Conservation (phyloP, 257 asterid genomes). For the Apocynum venetum region DNA sequence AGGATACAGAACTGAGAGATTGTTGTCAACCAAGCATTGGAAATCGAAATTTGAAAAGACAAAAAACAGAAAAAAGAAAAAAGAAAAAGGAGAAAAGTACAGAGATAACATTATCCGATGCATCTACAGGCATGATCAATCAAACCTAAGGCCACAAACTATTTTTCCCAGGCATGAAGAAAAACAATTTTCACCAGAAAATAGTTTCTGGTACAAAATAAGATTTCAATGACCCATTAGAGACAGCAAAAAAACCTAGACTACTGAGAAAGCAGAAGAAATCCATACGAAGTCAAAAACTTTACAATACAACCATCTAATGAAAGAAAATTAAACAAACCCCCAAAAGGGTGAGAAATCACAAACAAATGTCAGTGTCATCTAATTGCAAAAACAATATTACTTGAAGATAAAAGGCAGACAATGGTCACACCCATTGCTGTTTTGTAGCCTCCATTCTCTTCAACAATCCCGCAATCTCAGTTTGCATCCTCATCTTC, state of each 20-base stretch:
- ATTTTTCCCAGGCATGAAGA: background rate
- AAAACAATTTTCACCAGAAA: background rate
- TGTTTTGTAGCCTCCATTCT: conserved; percentile 91
- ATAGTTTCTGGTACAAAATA: background rate
- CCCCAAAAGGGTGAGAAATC: background rate
- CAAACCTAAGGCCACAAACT: background rate
- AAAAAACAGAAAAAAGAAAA: background rate
- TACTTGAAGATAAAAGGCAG: conserved; percentile 2
- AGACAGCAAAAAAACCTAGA: background rate
- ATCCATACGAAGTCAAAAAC: background rate
- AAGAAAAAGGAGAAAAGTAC: no score
- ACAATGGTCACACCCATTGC: conserved; percentile 43
- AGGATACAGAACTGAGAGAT: background rate
- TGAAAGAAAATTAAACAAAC: background rate
- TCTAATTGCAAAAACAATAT: conserved; percentile 3
- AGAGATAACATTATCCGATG: background rate
- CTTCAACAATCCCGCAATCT: conserved; percentile 77
- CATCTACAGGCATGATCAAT: no score
- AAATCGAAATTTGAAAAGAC: background rate
- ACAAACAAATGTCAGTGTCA: conserved; percentile 7
- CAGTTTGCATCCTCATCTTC: conserved; percentile 89
- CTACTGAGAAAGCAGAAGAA: background rate
- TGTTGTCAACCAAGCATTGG: background rate
- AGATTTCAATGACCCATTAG: background rate
- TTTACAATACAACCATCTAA: conserved; percentile 1